phyloP scores from a whole-genome alignment of 2,329 filamentous ascomycete species.

The Diaporthe citriasiana region DNA sequence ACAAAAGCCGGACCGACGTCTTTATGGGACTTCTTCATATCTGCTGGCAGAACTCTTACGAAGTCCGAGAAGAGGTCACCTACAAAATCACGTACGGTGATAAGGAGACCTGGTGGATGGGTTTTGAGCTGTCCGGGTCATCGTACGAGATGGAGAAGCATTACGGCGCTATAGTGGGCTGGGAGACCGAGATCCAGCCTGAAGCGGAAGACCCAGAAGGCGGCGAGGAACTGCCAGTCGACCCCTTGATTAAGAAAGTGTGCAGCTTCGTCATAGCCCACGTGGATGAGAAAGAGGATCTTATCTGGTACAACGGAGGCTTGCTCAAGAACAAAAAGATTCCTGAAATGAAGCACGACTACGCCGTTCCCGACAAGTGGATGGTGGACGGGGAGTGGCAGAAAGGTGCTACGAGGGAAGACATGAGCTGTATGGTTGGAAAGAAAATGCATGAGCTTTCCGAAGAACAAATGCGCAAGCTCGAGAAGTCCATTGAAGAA shows the following conservation, averaged over 20 bases:
- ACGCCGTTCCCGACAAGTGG: conserved; percentile 55
- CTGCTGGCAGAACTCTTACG: conserved; percentile 60
- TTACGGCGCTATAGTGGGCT: conserved; percentile 58
- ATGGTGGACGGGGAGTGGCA: conserved; percentile 57
- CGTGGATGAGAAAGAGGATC: conserved; percentile 53
- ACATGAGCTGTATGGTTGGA: conserved; percentile 56
- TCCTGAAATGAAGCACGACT: conserved; percentile 47
- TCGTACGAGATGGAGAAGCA: conserved; percentile 57
- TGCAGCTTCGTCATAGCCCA: conserved; percentile 61
- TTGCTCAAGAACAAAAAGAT: conserved; percentile 57
- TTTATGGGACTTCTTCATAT: conserved; percentile 57
- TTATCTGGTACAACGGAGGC: conserved; percentile 61
- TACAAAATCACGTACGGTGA: conserved; percentile 60
- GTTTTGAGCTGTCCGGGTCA: conserved; percentile 56
- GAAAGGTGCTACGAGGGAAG: conserved; percentile 51
- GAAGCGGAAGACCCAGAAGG: neutral
- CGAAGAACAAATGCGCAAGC: conserved; percentile 22
- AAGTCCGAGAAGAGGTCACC: conserved; percentile 56
- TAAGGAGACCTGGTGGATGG: conserved; percentile 63
- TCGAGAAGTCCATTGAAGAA: conserved; percentile 43
- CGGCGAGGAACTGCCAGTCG: neutral
- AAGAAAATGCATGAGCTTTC: conserved; percentile 31
- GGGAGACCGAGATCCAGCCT: conserved; percentile 42
- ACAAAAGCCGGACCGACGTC: conserved; percentile 56
- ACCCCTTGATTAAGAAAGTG: conserved; percentile 44